Percentiles rank a stretch among this genome's conserved stretches.
Conservation (phyloP, 2,329 filamentous ascomycete species). For the Ceratocystis destructans region DNA sequence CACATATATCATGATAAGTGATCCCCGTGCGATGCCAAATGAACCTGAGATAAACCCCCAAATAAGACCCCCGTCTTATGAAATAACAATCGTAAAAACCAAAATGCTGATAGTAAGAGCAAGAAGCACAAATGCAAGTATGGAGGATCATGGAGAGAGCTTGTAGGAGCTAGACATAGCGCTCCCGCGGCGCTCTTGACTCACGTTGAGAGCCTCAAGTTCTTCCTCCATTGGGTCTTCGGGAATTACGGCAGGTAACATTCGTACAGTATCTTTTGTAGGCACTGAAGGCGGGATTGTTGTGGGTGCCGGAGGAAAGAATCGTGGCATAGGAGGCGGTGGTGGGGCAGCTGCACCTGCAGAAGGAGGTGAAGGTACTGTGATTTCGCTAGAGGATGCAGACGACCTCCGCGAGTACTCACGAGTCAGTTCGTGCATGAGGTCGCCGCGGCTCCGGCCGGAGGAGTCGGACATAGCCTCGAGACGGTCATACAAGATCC, state of each 20-base stretch:
- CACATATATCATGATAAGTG: background rate
- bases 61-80: background rate
- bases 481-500: constrained; percentile 36
- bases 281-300: constrained; percentile 4
- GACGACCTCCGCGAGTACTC: constrained; percentile 16
- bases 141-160: constrained; percentile 3
- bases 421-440: constrained; percentile 14
- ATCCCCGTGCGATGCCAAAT: background rate
- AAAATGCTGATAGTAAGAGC: background rate
- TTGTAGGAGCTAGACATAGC: constrained; percentile 12
- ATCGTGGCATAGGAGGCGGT: background rate
- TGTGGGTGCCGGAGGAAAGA: background rate
- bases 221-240: constrained; percentile 17
- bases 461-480: constrained; percentile 26
- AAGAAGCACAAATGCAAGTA: background rate
- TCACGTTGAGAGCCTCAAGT: constrained; percentile 6
- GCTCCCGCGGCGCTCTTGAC: constrained; percentile 9
- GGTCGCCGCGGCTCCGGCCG: constrained; percentile 16
- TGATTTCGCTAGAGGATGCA: background rate
- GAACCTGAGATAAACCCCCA: background rate
- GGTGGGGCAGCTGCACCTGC: background rate
- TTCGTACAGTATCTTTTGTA: constrained; percentile 11
- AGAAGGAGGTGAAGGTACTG: constrained; percentile 8
- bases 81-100: background rate
- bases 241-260: constrained; percentile 14